Base-by-base conservation (phyloP, 495 filamentous ascomycete species). In the Penicillium salamii region DNA sequence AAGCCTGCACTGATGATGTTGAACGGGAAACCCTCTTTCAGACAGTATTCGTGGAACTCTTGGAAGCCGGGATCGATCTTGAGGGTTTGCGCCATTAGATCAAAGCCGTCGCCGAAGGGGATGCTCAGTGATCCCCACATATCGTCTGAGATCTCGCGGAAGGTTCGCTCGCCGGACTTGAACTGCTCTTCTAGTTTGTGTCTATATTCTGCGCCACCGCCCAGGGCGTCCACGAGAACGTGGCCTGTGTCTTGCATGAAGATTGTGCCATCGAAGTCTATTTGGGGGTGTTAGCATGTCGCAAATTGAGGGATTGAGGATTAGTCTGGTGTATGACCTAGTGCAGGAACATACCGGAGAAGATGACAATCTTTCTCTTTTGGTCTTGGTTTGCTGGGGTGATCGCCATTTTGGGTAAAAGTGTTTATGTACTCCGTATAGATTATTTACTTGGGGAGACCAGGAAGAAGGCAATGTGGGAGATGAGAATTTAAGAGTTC, bases 221-320 rank as follows among this genome's bases (percentile, higher is more conserved):
- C 86, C 50, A 83, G 76, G 55, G 68, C 67, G 58, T 88, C 84
- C 66, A 88, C 84, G 33, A 89, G 77, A 60, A 88, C 79, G 63
- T 88, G 86, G 37, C 86, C 86, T 12, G 84, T 88, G 50, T 88
- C 86, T 78, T 89, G 84, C 77, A 88, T 84, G 72, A 85, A 87
- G 57, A 89, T 89, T 29, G 86, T 88, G 53, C 86, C 86, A 59
- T 89, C 85, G 56, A 88, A 89, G 65, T 89, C 84, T 84, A 17
- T 2, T 1, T 11, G 7, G n/a, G n/a, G n/a, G n/a, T 20, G 48
- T 58, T 49, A 55, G 23, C 17, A 15, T n/a, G 13, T 32, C 29
- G 4, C 7, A 11, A 32, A 7, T 3, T 8, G 11, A 9, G 7
- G 14, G 13, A 7, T 18, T 5, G 5, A n/a, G 7, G 18, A 20